A percentile compares a stretch with the other conserved stretches of the same genome.
Conservation (phyloP, 2,329 filamentous ascomycete genomes). For the Pestalotiopsis sp. region DNA sequence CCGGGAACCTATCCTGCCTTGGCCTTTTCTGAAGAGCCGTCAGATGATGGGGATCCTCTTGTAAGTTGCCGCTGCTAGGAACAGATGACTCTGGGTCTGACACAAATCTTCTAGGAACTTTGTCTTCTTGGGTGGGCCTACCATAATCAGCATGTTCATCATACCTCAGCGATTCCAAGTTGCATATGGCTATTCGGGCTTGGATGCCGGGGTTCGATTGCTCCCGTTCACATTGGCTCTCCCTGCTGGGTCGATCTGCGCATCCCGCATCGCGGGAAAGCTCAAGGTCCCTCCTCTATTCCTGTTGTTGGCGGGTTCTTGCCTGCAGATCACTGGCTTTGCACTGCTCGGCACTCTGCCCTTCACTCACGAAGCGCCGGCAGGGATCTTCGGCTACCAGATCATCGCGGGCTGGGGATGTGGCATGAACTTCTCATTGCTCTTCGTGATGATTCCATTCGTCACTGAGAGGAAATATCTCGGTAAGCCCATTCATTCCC, state of each 20-base stretch:
- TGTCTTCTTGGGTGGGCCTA: slow-evolving; percentile 15
- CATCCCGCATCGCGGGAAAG: background rate
- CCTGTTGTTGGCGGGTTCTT: slow-evolving; percentile 15
- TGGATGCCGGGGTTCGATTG: background rate
- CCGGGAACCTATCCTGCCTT: background rate
- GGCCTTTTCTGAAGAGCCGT: background rate
- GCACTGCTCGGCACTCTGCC: slow-evolving; percentile 16
- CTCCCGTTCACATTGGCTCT: background rate
- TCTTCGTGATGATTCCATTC: slow-evolving; percentile 19
- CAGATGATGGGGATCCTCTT: background rate
- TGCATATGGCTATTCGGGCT: slow-evolving; percentile 18
- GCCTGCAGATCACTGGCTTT: slow-evolving; percentile 19
- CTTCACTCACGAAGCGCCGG: slow-evolving; percentile 11
- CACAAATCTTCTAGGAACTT: too few species aligned
- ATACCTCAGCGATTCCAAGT: slow-evolving; percentile 24
- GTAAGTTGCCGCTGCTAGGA: background rate
- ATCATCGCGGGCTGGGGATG: slow-evolving; percentile 19
- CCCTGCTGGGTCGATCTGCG: slow-evolving; percentile 5
- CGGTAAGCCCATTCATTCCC: too few species aligned
- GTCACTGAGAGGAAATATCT: slow-evolving; percentile 18
- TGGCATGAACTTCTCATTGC: slow-evolving; percentile 19
- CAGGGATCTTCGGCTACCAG: slow-evolving; percentile 17
- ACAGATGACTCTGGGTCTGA: background rate
- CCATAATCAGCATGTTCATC: slow-evolving; percentile 16
- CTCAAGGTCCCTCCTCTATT: slow-evolving; percentile 17